Conservation (phyloP, 176 grass and related monocot genomes). For the Rhipidocladum racemiflorum region DNA sequence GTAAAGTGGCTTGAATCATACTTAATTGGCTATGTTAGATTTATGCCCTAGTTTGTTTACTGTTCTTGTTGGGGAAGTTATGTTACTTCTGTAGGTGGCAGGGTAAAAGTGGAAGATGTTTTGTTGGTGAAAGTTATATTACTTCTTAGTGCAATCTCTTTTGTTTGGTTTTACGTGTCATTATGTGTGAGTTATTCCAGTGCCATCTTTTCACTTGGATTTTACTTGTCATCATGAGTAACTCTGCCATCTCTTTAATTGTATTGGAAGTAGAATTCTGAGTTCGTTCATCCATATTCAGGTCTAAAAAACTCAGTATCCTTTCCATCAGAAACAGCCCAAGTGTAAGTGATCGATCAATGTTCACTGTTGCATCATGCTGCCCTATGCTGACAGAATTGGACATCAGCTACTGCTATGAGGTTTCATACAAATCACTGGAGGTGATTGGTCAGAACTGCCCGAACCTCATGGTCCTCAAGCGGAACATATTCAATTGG, state of each 20-base stretch:
- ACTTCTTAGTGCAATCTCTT: background rate
- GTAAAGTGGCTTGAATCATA: background rate
- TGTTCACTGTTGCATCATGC: slow-evolving; percentile 52
- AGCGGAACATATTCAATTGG: slow-evolving; percentile 81
- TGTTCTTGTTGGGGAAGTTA: background rate
- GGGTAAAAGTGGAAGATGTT: background rate
- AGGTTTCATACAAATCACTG: slow-evolving; percentile 70
- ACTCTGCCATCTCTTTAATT: background rate
- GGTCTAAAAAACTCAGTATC: slow-evolving; percentile 56
- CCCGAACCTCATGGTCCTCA: slow-evolving; percentile 58
- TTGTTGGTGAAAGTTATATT: too few species aligned
- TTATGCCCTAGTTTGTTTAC: background rate
- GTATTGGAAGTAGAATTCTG: background rate
- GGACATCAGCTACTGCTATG: slow-evolving; percentile 89
- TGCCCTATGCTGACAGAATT: slow-evolving; percentile 68
- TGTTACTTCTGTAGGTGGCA: background rate
- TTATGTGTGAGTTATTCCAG: background rate
- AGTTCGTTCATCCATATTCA: slow-evolving; percentile 40
- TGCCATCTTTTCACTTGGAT: background rate
- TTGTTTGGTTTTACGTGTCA: slow-evolving; percentile 2
- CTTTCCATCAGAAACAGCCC: slow-evolving; percentile 73
- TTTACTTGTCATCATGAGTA: background rate
- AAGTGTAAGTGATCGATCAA: slow-evolving; percentile 53
- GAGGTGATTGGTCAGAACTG: slow-evolving; percentile 79
- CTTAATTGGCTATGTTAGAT: background rate